These are phyloP conservation scores for Paspalum notatum DNA, from an alignment of 176 grass and related monocot genomes.

Conservation along the genomic window DNA sequence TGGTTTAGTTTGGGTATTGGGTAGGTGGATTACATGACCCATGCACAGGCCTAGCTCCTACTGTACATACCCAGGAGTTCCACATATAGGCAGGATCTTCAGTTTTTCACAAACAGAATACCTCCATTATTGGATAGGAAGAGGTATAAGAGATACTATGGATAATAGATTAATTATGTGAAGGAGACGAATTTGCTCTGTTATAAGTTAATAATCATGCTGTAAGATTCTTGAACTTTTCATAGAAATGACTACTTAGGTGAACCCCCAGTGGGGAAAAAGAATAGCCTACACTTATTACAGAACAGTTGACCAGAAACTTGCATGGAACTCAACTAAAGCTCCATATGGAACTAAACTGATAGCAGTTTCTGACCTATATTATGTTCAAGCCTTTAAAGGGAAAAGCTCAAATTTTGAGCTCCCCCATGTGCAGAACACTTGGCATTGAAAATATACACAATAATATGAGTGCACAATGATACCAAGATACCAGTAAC, in stretches of 20 bases:
- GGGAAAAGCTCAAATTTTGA: conserved; percentile 9
- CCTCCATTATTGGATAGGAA: neutral
- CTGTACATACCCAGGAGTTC: neutral
- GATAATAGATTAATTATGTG: neutral
- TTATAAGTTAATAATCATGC: conserved; percentile 7
- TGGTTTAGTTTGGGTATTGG: too few relatives aligned
- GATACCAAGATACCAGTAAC: conserved; percentile 8
- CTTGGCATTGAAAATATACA: neutral
- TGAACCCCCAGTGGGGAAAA: neutral
- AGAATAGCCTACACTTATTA: neutral
- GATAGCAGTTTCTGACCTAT: neutral
- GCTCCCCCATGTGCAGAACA: neutral
- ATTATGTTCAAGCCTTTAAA: conserved; percentile 9
- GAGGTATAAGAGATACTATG: neutral
- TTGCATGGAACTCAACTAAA: neutral
- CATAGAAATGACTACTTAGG: neutral
- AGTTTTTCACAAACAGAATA: neutral
- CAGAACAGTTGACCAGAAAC: conserved; percentile 23
- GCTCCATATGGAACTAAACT: conserved; percentile 33
- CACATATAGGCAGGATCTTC: neutral
- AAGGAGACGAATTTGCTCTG: neutral
- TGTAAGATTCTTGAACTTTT: neutral
- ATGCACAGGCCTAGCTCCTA: neutral
- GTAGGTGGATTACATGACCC: too few relatives aligned
- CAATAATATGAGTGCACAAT: neutral